These are phyloP conservation scores for Plectranthus barbatus DNA, from an alignment of 257 asterid genomes.

Conservation along the genomic window DNA sequence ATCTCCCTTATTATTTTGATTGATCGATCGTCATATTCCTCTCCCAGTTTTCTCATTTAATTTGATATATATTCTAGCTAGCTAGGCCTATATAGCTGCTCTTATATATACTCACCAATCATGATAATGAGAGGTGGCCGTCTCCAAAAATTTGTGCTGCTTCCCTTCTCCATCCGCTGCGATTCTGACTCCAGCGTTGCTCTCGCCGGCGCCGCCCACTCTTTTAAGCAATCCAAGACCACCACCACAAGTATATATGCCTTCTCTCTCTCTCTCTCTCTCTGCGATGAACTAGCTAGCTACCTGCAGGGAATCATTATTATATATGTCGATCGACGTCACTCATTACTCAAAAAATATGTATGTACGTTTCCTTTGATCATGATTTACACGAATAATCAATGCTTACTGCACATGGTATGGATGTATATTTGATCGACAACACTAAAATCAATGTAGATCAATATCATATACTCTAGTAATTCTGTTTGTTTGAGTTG, in stretches of 20 bases:
- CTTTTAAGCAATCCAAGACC: not conserved
- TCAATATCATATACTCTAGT: too few species aligned
- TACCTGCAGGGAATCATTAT: too few species aligned
- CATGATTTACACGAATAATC: too few species aligned
- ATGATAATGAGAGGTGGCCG: constrained; percentile 21
- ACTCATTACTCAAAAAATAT: too few species aligned
- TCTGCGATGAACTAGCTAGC: too few species aligned
- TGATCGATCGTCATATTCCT: too few species aligned
- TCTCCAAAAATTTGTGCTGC: constrained; percentile 22
- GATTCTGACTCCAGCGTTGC: constrained; percentile 31
- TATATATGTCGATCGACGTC: too few species aligned
- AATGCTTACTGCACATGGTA: not conserved
- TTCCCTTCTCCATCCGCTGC: constrained; percentile 32
- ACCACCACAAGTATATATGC: not conserved
- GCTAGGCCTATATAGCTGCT: not conserved
- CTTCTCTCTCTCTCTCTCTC: constrained; percentile 10
- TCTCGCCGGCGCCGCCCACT: not conserved
- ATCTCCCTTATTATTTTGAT: too few species aligned
- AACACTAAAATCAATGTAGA: not conserved
- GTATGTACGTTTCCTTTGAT: too few species aligned
- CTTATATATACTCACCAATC: too few species aligned
- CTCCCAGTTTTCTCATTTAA: too few species aligned
- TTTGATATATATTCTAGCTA: not conserved
- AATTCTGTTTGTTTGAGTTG: too few species aligned
- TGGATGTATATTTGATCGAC: not conserved